phyloP scores from a whole-genome alignment of 202 grass and related monocot species.

The Carex arenaria region DNA sequence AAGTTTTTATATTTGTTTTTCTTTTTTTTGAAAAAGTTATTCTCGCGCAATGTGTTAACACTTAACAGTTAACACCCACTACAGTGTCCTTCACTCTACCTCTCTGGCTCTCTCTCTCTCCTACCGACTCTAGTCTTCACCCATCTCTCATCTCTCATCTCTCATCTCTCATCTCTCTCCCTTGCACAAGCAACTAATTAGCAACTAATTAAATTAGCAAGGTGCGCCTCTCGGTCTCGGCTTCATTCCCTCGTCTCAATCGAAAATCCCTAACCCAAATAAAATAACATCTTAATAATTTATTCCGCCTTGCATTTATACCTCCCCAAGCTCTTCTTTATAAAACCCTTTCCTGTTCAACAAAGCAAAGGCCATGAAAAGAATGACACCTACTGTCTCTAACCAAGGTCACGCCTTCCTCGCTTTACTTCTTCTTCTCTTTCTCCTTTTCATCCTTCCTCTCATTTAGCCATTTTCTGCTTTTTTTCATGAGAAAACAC shows the following conservation, averaged over 20 bases:
- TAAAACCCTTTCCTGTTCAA: conserved; percentile 12
- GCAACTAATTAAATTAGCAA: background rate
- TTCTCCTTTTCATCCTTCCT: conserved; percentile 27
- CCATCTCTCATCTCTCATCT: background rate
- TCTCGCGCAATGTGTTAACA: background rate
- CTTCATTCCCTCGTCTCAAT: conserved; percentile 7
- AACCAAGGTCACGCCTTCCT: conserved; percentile 6
- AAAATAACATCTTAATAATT: background rate
- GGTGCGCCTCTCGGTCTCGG: background rate
- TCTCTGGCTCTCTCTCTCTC: background rate
- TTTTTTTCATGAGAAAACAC: background rate
- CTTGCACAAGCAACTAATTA: background rate
- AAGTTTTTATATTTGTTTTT: background rate
- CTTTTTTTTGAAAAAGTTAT: background rate
- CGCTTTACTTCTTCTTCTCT: conserved; percentile 16
- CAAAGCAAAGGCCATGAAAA: background rate
- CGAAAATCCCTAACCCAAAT: conserved; percentile 7
- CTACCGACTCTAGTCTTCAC: background rate
- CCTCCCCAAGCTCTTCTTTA: background rate
- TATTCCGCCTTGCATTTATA: background rate
- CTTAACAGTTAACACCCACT: no score
- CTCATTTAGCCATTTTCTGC: background rate
- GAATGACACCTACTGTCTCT: background rate
- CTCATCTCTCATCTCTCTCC: background rate
- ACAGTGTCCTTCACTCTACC: background rate